Evolutionary conservation across 257 asterid genomes (phyloP).

Genomic region (Catharanthus roseus): DNA sequence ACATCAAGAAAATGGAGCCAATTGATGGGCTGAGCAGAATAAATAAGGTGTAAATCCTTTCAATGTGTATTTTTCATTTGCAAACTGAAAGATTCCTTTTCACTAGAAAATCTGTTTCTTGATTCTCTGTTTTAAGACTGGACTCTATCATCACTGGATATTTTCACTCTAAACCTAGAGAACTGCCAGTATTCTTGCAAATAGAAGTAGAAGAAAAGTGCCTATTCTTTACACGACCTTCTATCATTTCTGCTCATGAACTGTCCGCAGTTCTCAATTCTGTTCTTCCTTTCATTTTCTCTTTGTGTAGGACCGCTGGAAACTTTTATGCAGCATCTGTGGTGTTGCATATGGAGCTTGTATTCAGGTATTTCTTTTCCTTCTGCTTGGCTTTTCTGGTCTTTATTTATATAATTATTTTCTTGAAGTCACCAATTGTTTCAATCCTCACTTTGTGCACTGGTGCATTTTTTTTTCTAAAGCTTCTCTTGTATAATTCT

Average conservation of each 20-base stretch:
- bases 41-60: constrained; percentile 56
- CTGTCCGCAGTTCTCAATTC: not conserved
- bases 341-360: constrained; percentile 95
- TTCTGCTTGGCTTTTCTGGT: constrained; percentile 2
- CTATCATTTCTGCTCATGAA: constrained; percentile 4
- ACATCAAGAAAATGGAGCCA: constrained; percentile 93
- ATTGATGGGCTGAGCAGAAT: constrained; percentile 83
- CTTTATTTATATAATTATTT: constrained; percentile 2
- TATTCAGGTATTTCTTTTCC: constrained; percentile 66
- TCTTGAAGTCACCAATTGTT: not conserved
- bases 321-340: constrained; percentile 89
- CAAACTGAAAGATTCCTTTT: not conserved
- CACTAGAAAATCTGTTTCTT: not conserved
- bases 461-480: not conserved
- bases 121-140: not conserved
- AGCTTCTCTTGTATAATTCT: not conserved
- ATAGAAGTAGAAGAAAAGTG: not conserved
- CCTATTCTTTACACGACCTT: not conserved
- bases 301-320: constrained; percentile 87
- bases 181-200: not conserved
- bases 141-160: not conserved
- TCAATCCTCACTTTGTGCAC: not conserved
- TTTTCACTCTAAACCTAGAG: not conserved
- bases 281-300: constrained; percentile 7
- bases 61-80: not conserved